Percentiles rank a stretch among this genome's conserved stretches.
phyloP scores from a whole-genome alignment of 768 basidiomycete species.

The Suillus decipiens region DNA sequence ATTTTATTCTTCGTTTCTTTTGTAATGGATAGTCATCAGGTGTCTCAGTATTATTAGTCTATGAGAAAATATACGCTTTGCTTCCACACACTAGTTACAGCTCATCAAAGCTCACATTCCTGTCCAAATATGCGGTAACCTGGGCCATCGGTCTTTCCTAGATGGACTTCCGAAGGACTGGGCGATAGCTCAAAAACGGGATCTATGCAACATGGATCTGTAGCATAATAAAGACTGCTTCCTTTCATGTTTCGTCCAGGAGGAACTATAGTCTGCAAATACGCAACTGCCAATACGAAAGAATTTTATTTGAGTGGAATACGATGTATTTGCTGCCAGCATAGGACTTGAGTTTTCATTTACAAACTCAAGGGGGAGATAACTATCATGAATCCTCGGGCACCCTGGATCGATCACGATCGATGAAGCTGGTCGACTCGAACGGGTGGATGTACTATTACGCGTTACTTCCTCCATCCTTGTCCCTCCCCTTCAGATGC shows the following conservation, averaged over 20 bases:
- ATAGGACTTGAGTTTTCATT: neutral
- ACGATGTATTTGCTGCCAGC: neutral
- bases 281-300: neutral
- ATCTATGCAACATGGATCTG: neutral
- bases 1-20: neutral
- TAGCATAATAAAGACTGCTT: neutral
- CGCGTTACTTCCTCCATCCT: conserved; percentile 18
- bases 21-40: neutral
- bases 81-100: neutral
- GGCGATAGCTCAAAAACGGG: neutral
- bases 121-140: neutral
- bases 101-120: neutral
- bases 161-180: neutral
- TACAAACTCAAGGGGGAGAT: neutral
- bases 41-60: neutral
- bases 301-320: neutral
- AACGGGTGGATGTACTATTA: neutral
- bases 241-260: neutral
- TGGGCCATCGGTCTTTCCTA: neutral
- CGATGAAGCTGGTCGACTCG: neutral
- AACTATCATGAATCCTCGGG: neutral
- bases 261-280: neutral
- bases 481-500: conserved; percentile 21
- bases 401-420: neutral
- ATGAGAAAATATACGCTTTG: neutral